Conservation (phyloP, 805 yeast genomes). For the Metschnikowia cerradonensis region DNA sequence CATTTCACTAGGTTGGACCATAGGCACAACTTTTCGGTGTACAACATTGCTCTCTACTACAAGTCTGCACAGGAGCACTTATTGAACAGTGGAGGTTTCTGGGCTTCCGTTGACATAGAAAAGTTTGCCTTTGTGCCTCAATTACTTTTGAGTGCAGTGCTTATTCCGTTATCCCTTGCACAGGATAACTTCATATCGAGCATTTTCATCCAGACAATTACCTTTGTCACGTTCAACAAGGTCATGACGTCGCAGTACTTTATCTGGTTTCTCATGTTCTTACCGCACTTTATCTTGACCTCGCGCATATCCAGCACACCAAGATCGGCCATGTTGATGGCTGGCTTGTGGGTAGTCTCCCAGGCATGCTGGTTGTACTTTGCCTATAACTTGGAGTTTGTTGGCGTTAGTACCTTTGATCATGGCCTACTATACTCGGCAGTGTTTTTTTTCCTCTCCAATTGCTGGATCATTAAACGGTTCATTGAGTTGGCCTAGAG, state of each 20-base stretch:
- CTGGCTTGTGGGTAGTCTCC: conserved; percentile 59
- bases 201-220: conserved; percentile 40
- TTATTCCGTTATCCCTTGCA: conserved; percentile 52
- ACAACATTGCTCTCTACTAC: conserved; percentile 69
- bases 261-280: conserved; percentile 84
- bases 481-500: conserved; percentile 37
- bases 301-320: conserved; percentile 26
- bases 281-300: conserved; percentile 65
- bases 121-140: conserved; percentile 84
- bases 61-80: conserved; percentile 39
- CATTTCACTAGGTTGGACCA: conserved; percentile 85
- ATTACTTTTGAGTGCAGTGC: conserved; percentile 50
- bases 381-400: conserved; percentile 78
- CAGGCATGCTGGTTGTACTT: conserved; percentile 77
- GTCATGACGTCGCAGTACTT: conserved; percentile 94
- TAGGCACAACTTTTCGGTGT: conserved; percentile 89
- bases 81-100: not conserved
- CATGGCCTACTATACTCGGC: conserved; percentile 57
- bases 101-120: conserved; percentile 30
- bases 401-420: conserved; percentile 62
- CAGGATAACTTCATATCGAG: conserved; percentile 28
- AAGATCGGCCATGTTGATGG: conserved; percentile 37
- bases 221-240: conserved; percentile 43
- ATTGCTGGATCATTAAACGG: conserved; percentile 56
- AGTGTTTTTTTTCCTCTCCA: conserved; percentile 54